phyloP scores from a whole-genome alignment of 179 eudicot species.

The Sideroxylon spinosum region DNA sequence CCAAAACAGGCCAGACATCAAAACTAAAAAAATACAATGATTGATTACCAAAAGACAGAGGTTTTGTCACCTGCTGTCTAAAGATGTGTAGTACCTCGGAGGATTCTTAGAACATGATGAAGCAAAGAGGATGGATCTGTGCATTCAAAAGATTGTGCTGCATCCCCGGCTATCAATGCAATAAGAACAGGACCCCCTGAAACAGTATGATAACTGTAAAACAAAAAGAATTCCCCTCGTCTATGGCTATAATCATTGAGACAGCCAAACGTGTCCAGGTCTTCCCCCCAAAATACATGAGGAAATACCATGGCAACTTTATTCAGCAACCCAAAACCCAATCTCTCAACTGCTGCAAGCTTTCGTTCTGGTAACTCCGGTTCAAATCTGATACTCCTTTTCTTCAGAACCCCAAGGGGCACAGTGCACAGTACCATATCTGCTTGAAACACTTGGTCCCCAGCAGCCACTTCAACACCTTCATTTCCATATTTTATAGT shows the following conservation, averaged over 20 bases:
- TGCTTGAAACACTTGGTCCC: constrained; percentile 74
- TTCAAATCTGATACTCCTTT: constrained; percentile 53
- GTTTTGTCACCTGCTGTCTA: constrained; percentile 19
- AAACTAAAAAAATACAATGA: background rate
- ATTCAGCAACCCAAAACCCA: constrained; percentile 93
- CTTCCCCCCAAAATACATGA: constrained; percentile 90
- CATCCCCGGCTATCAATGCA: constrained; percentile 88
- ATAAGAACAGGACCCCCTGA: constrained; percentile 89
- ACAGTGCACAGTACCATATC: constrained; percentile 86
- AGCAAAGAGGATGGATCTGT: constrained; percentile 56
- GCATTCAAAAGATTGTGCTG: constrained; percentile 66
- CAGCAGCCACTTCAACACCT: constrained; percentile 75
- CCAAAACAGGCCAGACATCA: background rate
- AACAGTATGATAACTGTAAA: constrained; percentile 89
- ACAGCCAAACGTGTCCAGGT: constrained; percentile 86
- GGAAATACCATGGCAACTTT: constrained; percentile 96
- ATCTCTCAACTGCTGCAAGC: constrained; percentile 72
- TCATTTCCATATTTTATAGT: constrained; percentile 60
- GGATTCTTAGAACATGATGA: constrained; percentile 67
- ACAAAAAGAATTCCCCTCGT: constrained; percentile 82
- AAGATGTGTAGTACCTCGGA: constrained; percentile 60
- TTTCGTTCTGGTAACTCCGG: constrained; percentile 76
- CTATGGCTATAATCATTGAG: constrained; percentile 48
- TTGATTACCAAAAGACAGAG: constrained; percentile 1
- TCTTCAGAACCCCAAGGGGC: constrained; percentile 89